Evolutionary conservation across 768 basidiomycete species (phyloP).

Genomic region (Kwoniella bestiolae): DNA sequence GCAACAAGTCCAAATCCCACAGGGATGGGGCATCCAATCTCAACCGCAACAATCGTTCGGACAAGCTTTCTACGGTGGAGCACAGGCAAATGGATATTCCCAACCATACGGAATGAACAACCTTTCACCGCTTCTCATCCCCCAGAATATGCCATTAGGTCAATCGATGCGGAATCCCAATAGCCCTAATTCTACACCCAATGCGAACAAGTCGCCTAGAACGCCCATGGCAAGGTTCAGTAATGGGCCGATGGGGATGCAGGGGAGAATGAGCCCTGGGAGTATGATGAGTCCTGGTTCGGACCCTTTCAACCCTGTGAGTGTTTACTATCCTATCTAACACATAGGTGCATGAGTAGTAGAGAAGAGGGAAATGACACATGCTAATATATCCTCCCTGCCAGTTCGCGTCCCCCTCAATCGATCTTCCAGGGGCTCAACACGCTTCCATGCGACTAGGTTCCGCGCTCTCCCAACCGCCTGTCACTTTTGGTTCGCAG

Average conservation of each 20-base stretch:
- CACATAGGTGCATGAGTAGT: slow-evolving; percentile 3
- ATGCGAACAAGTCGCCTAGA: slow-evolving; percentile 24
- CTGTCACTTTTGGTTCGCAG: slow-evolving; percentile 48
- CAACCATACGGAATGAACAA: slow-evolving; percentile 22
- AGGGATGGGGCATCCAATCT: slow-evolving; percentile 4
- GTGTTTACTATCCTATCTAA: slow-evolving; percentile 16
- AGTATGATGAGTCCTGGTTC: slow-evolving; percentile 55
- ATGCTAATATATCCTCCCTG: too few species aligned
- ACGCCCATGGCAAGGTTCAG: slow-evolving; percentile 32
- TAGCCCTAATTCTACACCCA: slow-evolving; percentile 17
- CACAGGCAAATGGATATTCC: slow-evolving; percentile 12
- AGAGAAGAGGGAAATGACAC: too few species aligned
- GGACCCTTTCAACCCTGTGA: slow-evolving; percentile 57
- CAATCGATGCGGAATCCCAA: slow-evolving; percentile 37
- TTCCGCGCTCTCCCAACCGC: slow-evolving; percentile 28
- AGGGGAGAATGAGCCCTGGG: slow-evolving; percentile 45
- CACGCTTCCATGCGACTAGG: slow-evolving; percentile 24
- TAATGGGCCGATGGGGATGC: not conserved
- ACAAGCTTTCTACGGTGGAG: slow-evolving; percentile 10
- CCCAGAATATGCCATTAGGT: slow-evolving; percentile 47
- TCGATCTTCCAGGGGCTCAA: slow-evolving; percentile 45
- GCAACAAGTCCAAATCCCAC: slow-evolving; percentile 8
- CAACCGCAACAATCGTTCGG: slow-evolving; percentile 13
- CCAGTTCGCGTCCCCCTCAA: slow-evolving; percentile 53
- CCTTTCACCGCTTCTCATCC: slow-evolving; percentile 43